These are phyloP conservation scores for Mediolabrus comicus DNA, from an alignment of 108 stramenopile species.

Conservation along the genomic window DNA sequence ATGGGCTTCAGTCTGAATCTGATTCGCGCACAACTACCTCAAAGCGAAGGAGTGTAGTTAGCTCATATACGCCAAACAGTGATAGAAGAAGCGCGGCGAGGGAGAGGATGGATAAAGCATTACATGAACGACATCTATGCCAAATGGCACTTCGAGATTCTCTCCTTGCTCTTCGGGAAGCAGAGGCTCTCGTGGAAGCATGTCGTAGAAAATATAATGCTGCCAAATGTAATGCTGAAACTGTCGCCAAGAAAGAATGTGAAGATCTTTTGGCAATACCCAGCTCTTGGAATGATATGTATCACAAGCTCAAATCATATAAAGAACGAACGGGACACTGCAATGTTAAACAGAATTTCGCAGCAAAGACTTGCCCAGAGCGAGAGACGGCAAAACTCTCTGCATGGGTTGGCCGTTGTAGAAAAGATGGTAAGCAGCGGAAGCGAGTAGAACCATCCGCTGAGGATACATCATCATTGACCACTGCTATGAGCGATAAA, in stretches of 20 bases:
- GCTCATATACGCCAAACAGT: background rate
- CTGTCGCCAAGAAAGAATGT: constrained; percentile 36
- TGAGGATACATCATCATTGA: background rate
- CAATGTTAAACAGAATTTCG: constrained; percentile 38
- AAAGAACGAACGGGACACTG: constrained; percentile 42
- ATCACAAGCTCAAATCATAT: constrained; percentile 45
- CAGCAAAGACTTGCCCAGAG: constrained; percentile 13
- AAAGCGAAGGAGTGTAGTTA: background rate
- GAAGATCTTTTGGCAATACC: constrained; percentile 29
- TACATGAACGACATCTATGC: constrained; percentile 25
- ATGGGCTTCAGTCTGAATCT: background rate
- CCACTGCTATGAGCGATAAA: background rate
- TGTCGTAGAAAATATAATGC: constrained; percentile 29
- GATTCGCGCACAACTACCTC: background rate
- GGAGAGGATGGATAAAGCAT: constrained; percentile 35
- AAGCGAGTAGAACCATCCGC: background rate
- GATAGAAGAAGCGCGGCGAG: constrained; percentile 17
- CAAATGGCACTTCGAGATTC: constrained; percentile 43
- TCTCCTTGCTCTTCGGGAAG: constrained; percentile 23
- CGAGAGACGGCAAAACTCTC: constrained; percentile 28
- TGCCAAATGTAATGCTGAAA: constrained; percentile 22
- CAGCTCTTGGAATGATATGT: constrained; percentile 53
- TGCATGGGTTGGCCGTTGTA: constrained; percentile 32
- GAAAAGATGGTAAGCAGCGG: constrained; percentile 29
- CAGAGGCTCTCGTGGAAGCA: constrained; percentile 10